Percentiles rank a stretch among this genome's conserved stretches.
These are phyloP conservation scores for Leccinum sublutescens DNA, from an alignment of 768 basidiomycete genomes.

Conservation along the genomic window DNA sequence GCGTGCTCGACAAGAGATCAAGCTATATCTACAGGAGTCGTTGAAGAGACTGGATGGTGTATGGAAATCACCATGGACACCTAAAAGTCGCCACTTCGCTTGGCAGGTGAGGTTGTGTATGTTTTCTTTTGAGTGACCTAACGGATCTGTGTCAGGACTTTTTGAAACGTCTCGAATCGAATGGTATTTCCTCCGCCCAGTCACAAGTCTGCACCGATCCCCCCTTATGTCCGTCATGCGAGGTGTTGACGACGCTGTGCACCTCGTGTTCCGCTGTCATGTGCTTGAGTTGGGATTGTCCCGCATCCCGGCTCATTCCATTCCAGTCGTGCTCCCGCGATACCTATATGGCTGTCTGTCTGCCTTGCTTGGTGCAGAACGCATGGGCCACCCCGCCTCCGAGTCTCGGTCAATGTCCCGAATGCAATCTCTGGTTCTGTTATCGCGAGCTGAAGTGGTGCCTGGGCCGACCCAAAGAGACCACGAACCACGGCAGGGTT, in stretches of 20 bases:
- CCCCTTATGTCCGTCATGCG: conserved; percentile 15
- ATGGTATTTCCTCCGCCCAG: conserved; percentile 1
- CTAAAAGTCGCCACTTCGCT: too few relatives aligned
- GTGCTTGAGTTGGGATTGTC: conserved; percentile 19
- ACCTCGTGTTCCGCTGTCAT: conserved; percentile 11
- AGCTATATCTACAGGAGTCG: too few relatives aligned
- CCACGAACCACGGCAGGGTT: background rate
- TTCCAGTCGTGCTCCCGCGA: conserved; percentile 20
- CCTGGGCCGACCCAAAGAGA: conserved; percentile 18
- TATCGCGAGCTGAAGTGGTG: conserved; percentile 21
- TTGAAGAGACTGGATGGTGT: background rate
- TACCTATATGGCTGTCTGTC: conserved; percentile 4
- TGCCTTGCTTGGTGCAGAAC: conserved; percentile 5
- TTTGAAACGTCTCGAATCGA: conserved; percentile 12
- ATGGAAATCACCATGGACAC: background rate
- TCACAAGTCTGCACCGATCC: background rate
- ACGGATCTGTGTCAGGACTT: conserved; percentile 15
- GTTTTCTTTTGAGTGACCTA: background rate
- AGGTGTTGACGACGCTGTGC: conserved; percentile 7
- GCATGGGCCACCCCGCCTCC: background rate
- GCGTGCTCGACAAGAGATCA: too few relatives aligned
- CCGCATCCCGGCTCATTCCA: conserved; percentile 15
- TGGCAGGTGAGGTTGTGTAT: background rate
- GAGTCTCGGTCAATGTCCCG: conserved; percentile 20
- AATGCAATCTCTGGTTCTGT: conserved; percentile 23